Evolutionary conservation across 2,329 filamentous ascomycete genomes (phyloP), one percentile per base, ranked within the genome.

Genomic region (Penicillium sp.): DNA sequence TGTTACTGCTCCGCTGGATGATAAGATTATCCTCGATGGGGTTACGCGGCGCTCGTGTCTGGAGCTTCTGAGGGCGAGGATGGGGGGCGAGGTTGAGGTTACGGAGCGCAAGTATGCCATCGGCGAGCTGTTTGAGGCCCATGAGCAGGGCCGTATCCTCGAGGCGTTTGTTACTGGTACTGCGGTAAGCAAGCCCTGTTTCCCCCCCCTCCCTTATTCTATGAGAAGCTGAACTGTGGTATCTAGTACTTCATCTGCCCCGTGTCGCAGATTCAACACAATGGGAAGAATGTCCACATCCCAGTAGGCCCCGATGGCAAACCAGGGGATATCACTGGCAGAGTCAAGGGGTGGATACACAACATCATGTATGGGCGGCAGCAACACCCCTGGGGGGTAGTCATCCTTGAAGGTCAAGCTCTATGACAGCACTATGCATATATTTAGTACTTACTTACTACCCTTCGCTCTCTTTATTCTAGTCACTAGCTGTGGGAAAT

Each of bases 151-250:
- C 3, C 82, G 92, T 3, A 73, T 96, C 44, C 73, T 96, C 7
- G 92, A 96, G 79, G 85, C 90, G 5, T 96, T 96, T 74, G 90
- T 89, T 3, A 86, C 90, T 23, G 92, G 93, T n/a, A 96, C 92
- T 57, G 93, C 92, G 3, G 55, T 57, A 44, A 21, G 53, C 30
- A 30, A 3, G 21, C 21, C 21, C 21, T 21, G 21, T 2, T 21
- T 21, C 2, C 2, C 21, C 21, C 21, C 21, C 21, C 21, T 21
- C 21, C 21, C 21, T 2, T 21, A 21, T 21, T 21, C 21, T 21
- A 21, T 21, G 21, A 21, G 21, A 26, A n/a, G 15, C 9, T 26
- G 35, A 15, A 2, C 17, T 1, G 49, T n/a, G 13, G 19, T 47
- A n/a, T 56, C 1, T 38, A 62, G 63, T 65, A 56, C 51, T 65